These are phyloP conservation scores for Chaetothyriales sp. DNA, from an alignment of 2,329 filamentous ascomycete species.

Conservation along the genomic window DNA sequence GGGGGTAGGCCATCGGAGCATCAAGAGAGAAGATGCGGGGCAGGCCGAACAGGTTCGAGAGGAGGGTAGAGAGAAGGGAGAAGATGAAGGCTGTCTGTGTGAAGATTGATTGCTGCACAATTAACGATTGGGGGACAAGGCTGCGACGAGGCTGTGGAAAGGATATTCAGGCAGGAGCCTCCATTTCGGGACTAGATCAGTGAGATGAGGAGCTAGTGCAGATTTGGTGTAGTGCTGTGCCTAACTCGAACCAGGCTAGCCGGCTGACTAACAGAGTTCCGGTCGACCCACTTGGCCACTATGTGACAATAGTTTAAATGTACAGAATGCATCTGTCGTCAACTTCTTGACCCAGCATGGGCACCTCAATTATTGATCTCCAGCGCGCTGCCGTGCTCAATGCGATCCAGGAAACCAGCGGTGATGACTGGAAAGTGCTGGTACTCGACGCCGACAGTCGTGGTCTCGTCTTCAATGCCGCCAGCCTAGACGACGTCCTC, in stretches of 20 bases:
- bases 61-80: background rate
- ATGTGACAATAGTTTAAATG: too few relatives aligned
- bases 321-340: too few relatives aligned
- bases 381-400: slow-evolving; percentile 40
- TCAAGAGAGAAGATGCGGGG: background rate
- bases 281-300: too few relatives aligned
- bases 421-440: slow-evolving; percentile 73
- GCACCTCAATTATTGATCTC: slow-evolving; percentile 67
- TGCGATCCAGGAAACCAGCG: slow-evolving; percentile 16
- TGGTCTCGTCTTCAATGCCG: slow-evolving; percentile 76
- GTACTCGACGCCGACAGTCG: slow-evolving; percentile 72
- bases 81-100: background rate
- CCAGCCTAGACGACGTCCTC: slow-evolving; percentile 92
- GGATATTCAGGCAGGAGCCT: too few relatives aligned
- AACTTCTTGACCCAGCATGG: slow-evolving; percentile 45
- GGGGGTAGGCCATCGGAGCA: background rate
- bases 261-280: too few relatives aligned
- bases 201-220: too few relatives aligned
- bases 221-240: too few relatives aligned
- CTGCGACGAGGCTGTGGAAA: too few relatives aligned
- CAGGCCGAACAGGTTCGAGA: background rate
- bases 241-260: too few relatives aligned
- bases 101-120: too few relatives aligned
- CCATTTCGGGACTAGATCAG: too few relatives aligned
- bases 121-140: too few relatives aligned